Evolutionary conservation across 2,329 filamentous ascomycete genomes (phyloP).

Genomic region (Aspergillus amoenus): DNA sequence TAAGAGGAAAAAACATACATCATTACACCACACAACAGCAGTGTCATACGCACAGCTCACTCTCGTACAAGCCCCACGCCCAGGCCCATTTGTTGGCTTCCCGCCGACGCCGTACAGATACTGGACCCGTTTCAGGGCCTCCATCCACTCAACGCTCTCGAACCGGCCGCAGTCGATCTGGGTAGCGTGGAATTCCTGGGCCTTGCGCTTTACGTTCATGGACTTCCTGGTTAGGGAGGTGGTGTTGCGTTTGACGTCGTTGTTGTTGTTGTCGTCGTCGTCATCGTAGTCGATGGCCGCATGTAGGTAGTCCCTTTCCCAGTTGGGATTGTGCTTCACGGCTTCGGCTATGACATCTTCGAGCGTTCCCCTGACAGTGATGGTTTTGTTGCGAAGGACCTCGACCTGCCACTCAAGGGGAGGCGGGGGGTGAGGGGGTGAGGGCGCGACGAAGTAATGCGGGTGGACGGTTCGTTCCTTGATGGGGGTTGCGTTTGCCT

Average conservation of each 20-base stretch:
- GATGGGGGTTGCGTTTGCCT: background rate
- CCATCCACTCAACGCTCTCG: background rate
- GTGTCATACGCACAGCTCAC: background rate
- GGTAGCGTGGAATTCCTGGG: background rate
- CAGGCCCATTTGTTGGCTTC: background rate
- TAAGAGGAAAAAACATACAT: background rate
- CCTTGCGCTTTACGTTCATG: background rate
- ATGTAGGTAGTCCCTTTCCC: background rate
- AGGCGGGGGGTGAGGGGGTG: no score
- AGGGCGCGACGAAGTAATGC: background rate
- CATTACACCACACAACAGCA: constrained; percentile 3
- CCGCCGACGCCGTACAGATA: background rate
- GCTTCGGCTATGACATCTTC: background rate
- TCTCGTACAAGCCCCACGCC: background rate
- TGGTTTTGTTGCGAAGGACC: background rate
- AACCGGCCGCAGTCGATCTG: background rate
- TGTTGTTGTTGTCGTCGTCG: no score
- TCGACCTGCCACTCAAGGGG: background rate
- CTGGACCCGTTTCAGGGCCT: background rate
- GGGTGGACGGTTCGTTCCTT: background rate
- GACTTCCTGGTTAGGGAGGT: background rate
- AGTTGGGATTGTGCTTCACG: background rate
- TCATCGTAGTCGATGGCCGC: background rate
- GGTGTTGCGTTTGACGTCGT: background rate
- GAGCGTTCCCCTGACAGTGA: background rate